Conservation (phyloP, 2,329 filamentous ascomycete species). For the Aspergillus fischeri region DNA sequence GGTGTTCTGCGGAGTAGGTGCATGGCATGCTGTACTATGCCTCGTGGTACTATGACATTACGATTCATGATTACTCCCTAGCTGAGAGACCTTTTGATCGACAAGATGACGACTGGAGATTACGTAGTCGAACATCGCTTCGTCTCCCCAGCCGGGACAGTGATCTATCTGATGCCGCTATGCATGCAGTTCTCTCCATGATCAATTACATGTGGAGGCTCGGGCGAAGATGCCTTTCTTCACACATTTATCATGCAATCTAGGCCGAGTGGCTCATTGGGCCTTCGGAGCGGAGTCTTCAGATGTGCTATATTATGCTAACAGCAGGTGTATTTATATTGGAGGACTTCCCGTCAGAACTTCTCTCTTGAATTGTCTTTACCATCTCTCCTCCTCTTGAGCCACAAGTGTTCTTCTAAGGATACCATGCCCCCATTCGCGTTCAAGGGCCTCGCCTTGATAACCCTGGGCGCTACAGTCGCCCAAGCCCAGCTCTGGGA, state of each 20-base stretch:
- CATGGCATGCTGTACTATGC: background rate
- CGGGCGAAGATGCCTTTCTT: background rate
- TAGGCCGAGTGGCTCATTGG: background rate
- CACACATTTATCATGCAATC: background rate
- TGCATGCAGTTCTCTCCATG: background rate
- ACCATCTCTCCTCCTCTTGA: background rate
- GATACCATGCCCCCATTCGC: background rate
- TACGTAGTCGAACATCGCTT: background rate
- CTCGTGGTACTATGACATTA: background rate
- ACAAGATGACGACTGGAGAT: background rate
- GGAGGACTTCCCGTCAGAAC: background rate
- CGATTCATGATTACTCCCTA: too few species aligned
- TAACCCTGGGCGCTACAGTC: conserved; percentile 4
- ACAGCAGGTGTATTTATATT: background rate
- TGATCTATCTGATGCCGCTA: background rate
- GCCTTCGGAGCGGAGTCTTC: background rate
- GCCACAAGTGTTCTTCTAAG: background rate
- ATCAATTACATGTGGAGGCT: background rate
- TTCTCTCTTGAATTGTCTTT: background rate
- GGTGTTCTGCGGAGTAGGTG: background rate
- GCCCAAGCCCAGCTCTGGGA: conserved; percentile 17
- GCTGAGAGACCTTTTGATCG: background rate
- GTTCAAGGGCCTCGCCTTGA: conserved; percentile 5
- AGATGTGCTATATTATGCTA: background rate
- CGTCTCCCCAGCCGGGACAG: too few species aligned